Evolutionary conservation across 2,329 filamentous ascomycete species (phyloP).

Genomic region (Talaromyces atroroseus): DNA sequence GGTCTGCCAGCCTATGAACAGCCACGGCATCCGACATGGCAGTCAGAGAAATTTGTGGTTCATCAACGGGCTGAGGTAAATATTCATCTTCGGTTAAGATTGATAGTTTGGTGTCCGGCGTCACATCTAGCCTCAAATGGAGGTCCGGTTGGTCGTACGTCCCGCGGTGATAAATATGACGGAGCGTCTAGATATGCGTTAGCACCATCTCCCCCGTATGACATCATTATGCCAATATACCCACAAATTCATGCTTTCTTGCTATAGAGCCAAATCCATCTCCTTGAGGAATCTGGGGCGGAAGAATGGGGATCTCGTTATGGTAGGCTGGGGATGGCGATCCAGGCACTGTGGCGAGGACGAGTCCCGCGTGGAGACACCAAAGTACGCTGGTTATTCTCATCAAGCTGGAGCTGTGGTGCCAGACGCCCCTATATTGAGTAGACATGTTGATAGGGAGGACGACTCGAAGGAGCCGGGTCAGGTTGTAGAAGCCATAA

Average conservation of each 20-base stretch:
- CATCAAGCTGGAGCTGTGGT: not conserved
- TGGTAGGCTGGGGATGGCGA: not conserved
- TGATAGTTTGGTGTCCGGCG: slow-evolving; percentile 52
- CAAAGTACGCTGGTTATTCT: slow-evolving; percentile 5
- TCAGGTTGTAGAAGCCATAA: slow-evolving; percentile 1
- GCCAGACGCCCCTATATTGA: not conserved
- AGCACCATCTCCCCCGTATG: slow-evolving; percentile 3
- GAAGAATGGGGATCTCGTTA: slow-evolving; percentile 25
- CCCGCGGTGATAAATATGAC: slow-evolving; percentile 91
- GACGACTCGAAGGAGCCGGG: slow-evolving; percentile 10
- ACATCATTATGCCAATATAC: too few species aligned
- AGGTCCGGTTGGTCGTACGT: slow-evolving; percentile 71
- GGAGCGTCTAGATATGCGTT: slow-evolving; percentile 45
- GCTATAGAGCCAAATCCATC: slow-evolving; percentile 13
- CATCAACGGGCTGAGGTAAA: slow-evolving; percentile 37
- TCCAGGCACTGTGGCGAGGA: slow-evolving; percentile 9
- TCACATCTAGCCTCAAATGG: slow-evolving; percentile 70
- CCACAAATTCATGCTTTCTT: slow-evolving; percentile 34
- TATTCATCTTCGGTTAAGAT: slow-evolving; percentile 36
- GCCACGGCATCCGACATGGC: slow-evolving; percentile 56
- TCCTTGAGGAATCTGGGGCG: slow-evolving; percentile 28
- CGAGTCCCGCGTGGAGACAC: slow-evolving; percentile 10
- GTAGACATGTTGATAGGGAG: not conserved
- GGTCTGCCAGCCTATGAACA: slow-evolving; percentile 77
- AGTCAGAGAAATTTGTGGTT: slow-evolving; percentile 50